Evolutionary conservation across 805 yeast genomes (phyloP).

Genomic region (Lachancea lanzarotensis): DNA sequence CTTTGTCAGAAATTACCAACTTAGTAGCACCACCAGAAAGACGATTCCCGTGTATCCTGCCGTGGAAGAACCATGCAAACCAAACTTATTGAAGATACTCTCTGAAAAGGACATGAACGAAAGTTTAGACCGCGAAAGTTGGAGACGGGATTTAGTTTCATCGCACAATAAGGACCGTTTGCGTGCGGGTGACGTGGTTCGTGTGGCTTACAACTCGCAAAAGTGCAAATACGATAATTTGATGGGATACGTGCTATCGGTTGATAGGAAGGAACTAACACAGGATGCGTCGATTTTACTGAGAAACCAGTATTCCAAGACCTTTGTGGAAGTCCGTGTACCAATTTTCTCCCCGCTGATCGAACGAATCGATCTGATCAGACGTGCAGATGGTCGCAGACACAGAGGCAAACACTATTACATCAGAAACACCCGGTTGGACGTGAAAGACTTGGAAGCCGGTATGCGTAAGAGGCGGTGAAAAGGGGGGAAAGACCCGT

Average conservation of each 20-base stretch:
- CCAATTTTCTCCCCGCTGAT: constrained; percentile 77
- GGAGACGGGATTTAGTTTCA: constrained; percentile 51
- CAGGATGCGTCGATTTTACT: constrained; percentile 66
- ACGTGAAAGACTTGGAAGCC: constrained; percentile 63
- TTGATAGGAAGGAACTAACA: constrained; percentile 56
- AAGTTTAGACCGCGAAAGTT: constrained; percentile 66
- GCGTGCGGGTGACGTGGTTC: constrained; percentile 76
- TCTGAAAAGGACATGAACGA: constrained; percentile 40
- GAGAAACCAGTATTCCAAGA: constrained; percentile 72
- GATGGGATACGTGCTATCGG: constrained; percentile 71
- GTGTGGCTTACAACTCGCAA: constrained; percentile 58
- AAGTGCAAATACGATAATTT: constrained; percentile 54
- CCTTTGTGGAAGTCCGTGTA: constrained; percentile 81
- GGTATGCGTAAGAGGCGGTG: constrained; percentile 31
- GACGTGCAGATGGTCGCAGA: constrained; percentile 57
- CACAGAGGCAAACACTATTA: constrained; percentile 83
- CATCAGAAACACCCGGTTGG: constrained; percentile 72
- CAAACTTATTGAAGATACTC: constrained; percentile 43
- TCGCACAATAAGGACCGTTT: constrained; percentile 43
- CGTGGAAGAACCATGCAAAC: constrained; percentile 13
- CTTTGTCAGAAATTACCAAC: constrained; percentile 14
- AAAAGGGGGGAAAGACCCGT: background rate
- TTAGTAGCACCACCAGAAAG: constrained; percentile 17
- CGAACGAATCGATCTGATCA: constrained; percentile 66
- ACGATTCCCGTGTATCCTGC: constrained; percentile 30